A percentile compares a stretch with the other conserved stretches of the same genome.
Evolutionary conservation across 1,139 yeast species (phyloP).

Genomic region (Saccharomyces hybrid): DNA sequence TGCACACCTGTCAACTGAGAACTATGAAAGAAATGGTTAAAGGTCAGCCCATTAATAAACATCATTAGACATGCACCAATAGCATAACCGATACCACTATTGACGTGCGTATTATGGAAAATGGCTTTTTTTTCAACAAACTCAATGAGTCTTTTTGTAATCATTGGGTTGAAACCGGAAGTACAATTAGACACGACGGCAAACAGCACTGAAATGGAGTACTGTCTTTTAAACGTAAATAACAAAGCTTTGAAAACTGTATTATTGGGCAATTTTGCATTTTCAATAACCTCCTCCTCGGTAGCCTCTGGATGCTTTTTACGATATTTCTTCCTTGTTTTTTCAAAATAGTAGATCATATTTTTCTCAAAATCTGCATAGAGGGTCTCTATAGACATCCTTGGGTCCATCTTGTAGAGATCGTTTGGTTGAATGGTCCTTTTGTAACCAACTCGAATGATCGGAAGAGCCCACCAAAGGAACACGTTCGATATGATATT

Average conservation of each 20-base stretch:
- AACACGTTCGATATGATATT: slow-evolving; percentile 36
- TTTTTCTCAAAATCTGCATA: slow-evolving; percentile 36
- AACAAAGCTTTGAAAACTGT: slow-evolving; percentile 43
- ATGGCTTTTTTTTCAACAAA: slow-evolving; percentile 39
- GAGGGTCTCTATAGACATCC: slow-evolving; percentile 44
- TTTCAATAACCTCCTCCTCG: slow-evolving; percentile 26
- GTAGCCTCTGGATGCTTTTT: slow-evolving; percentile 31
- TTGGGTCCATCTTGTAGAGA: slow-evolving; percentile 46
- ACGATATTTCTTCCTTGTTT: slow-evolving; percentile 27
- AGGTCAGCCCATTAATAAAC: slow-evolving; percentile 41
- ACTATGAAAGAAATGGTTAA: slow-evolving; percentile 57
- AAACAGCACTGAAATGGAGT: slow-evolving; percentile 38
- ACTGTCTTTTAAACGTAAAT: slow-evolving; percentile 49
- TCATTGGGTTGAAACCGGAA: slow-evolving; percentile 44
- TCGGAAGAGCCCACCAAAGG: slow-evolving; percentile 54
- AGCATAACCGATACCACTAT: slow-evolving; percentile 57
- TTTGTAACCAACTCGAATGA: slow-evolving; percentile 55
- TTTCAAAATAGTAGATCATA: slow-evolving; percentile 35
- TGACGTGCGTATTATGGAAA: slow-evolving; percentile 29
- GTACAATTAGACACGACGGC: slow-evolving; percentile 44
- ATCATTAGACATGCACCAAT: slow-evolving; percentile 46
- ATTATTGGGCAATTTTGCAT: slow-evolving; percentile 36
- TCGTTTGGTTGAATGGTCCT: slow-evolving; percentile 62
- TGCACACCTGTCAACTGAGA: slow-evolving; percentile 63
- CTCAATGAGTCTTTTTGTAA: slow-evolving; percentile 45